A percentile compares a stretch with the other conserved stretches of the same genome.
These are phyloP conservation scores for Podaxis carcinomalis DNA, from an alignment of 768 basidiomycete genomes.

Conservation along the genomic window DNA sequence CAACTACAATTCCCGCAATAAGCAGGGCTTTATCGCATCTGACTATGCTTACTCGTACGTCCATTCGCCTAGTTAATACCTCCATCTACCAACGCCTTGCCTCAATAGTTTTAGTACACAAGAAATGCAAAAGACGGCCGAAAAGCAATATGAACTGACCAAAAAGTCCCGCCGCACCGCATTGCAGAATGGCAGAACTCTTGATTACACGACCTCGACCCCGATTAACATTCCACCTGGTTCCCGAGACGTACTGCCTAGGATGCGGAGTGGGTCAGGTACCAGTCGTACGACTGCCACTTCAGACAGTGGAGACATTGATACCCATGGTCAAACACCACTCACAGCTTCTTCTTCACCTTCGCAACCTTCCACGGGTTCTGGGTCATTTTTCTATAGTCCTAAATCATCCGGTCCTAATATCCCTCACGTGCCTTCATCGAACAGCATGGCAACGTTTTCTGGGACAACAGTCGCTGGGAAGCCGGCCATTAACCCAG, in stretches of 20 bases:
- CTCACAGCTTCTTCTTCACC: constrained; percentile 59
- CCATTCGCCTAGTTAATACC: not conserved
- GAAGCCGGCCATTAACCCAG: constrained; percentile 18
- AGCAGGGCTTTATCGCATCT: constrained; percentile 85
- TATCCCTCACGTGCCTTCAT: constrained; percentile 25
- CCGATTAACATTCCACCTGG: constrained; percentile 41
- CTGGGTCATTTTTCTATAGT: constrained; percentile 36
- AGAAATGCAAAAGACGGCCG: constrained; percentile 80
- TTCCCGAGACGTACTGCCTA: constrained; percentile 39
- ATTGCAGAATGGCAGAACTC: constrained; percentile 4
- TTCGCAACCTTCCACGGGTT: constrained; percentile 48
- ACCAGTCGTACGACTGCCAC: constrained; percentile 74
- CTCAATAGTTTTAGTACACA: constrained; percentile 59
- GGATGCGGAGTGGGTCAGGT: constrained; percentile 78
- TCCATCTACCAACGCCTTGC: not conserved
- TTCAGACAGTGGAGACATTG: constrained; percentile 68
- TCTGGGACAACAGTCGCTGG: constrained; percentile 10
- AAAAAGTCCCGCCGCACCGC: constrained; percentile 59
- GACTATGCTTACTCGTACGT: constrained; percentile 91
- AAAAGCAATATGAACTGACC: constrained; percentile 73
- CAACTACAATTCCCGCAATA: constrained; percentile 78
- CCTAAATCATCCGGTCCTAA: constrained; percentile 23
- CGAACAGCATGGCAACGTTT: constrained; percentile 26
- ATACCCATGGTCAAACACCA: constrained; percentile 50
- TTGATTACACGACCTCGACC: constrained; percentile 17